Conservation (phyloP, 148 eudicot genomes). For the Rhododendron vialii region DNA sequence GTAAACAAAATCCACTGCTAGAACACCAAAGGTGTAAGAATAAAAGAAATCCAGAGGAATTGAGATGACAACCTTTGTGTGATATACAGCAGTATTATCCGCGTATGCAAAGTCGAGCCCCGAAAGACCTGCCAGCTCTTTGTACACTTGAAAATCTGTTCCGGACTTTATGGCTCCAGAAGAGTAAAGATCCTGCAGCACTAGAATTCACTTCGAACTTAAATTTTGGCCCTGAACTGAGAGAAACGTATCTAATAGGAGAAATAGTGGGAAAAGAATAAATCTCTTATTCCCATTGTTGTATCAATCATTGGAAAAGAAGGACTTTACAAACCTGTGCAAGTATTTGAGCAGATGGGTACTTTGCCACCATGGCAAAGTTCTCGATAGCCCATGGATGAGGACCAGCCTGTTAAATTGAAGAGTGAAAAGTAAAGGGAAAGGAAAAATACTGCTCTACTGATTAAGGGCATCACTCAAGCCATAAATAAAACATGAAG, state of each 20-base stretch:
- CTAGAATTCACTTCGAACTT: constrained; percentile 22
- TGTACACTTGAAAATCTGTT: constrained; percentile 94
- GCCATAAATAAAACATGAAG: neutral
- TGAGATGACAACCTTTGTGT: constrained; percentile 62
- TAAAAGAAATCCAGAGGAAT: neutral
- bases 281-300: neutral
- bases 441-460: neutral
- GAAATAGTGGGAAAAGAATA: neutral
- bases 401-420: constrained; percentile 72
- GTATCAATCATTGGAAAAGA: neutral
- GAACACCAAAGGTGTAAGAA: neutral
- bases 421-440: constrained; percentile 4
- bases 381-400: constrained; percentile 88
- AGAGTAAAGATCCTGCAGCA: constrained; percentile 81
- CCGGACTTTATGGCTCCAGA: constrained; percentile 88
- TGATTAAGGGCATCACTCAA: neutral
- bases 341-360: constrained; percentile 75
- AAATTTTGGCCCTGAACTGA: constrained; percentile 4
- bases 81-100: constrained; percentile 91
- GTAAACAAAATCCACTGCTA: neutral
- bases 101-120: constrained; percentile 89
- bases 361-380: constrained; percentile 78
- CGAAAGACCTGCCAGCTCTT: constrained; percentile 90
- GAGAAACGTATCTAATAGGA: neutral
- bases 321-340: constrained; percentile 58